These are phyloP conservation scores for Claviceps sp. DNA, from an alignment of 2,329 filamentous ascomycete genomes.

Conservation along the genomic window DNA sequence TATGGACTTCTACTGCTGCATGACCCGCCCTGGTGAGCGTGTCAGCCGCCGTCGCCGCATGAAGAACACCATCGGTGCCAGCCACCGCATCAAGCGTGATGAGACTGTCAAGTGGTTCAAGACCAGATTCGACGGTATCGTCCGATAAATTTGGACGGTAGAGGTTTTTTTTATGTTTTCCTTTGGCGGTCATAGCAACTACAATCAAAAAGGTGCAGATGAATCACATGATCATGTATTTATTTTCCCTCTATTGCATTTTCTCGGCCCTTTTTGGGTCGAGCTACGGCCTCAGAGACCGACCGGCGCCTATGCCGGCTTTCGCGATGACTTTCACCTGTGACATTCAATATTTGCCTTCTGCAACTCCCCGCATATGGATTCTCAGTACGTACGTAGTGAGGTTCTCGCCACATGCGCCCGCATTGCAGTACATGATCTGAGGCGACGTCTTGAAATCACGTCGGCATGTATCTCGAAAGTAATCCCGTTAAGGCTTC, in stretches of 20 bases:
- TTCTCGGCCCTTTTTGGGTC: conserved; percentile 44
- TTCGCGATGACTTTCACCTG: conserved; percentile 27
- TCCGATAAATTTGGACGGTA: conserved; percentile 57
- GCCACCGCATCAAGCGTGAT: conserved; percentile 83
- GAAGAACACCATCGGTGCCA: conserved; percentile 73
- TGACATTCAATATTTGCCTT: conserved; percentile 14
- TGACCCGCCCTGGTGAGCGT: conserved; percentile 98
- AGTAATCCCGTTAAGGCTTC: no score
- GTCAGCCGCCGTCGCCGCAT: conserved; percentile 87
- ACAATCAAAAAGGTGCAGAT: conserved; percentile 20
- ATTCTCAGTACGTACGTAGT: neutral
- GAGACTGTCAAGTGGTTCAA: conserved; percentile 98
- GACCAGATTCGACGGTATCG: conserved; percentile 89
- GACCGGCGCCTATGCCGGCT: conserved; percentile 57
- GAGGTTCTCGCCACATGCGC: neutral
- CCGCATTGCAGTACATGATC: neutral
- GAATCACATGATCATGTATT: conserved; percentile 23
- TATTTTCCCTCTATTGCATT: conserved; percentile 28
- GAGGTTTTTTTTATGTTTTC: neutral
- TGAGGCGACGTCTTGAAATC: no score
- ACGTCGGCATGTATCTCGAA: no score
- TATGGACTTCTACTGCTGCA: conserved; percentile 99
- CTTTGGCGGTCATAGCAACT: conserved; percentile 27
- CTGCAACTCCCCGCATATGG: neutral
- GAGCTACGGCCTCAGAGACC: conserved; percentile 60